Base-by-base conservation (phyloP, 345 rosid genomes). In the Ricinus communis region DNA sequence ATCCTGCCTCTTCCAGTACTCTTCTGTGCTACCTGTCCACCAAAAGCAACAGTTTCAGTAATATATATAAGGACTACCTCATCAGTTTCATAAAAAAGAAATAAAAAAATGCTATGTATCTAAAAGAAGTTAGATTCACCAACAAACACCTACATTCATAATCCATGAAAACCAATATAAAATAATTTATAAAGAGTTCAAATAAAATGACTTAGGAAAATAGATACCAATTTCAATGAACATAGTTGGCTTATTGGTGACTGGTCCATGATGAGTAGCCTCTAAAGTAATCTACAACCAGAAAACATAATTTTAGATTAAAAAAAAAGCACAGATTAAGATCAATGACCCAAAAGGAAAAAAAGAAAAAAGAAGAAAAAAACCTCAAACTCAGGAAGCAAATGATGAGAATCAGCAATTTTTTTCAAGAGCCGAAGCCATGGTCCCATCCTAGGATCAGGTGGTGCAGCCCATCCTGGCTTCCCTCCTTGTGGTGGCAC, bases 311-410 rank as follows among this genome's bases (percentile, higher is more conserved):
- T 21, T 10, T 36, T 8, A 43, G 1, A 43, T 6, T 43, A 12
- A 43, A 50, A 43, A 69, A 65, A 30, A 41, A 25, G 18, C 58
- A 60, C 3, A 45, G 43, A n/a, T n/a, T n/a, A n/a, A n/a, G n/a
- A n/a, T n/a, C n/a, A n/a, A n/a, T n/a, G n/a, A 24, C 47, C 36
- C 28, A 7, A 15, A 9, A 10, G 46, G 7, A 67, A 50, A 33
- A 4, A 13, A 38, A 47, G 71, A 69, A 24, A 28, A 8, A 11
- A 68, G 21, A 49, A 6, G 19, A 19, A 68, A 70, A 28, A 21
- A n/a, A 88, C 98, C 95, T 94, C 98, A 81, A 94, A 94, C 74
- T 94, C 98, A 79, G 97, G 97, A 80, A 89, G 85, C 75, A 91
- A 82, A 81, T 84, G 72, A 72, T 77, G 93, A 78, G 93, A 84